Percentiles rank a stretch among this genome's conserved stretches.
Evolutionary conservation across 805 yeast genomes (phyloP).

Genomic region (baker's yeast (Saccharomyces cerevisiae)): DNA sequence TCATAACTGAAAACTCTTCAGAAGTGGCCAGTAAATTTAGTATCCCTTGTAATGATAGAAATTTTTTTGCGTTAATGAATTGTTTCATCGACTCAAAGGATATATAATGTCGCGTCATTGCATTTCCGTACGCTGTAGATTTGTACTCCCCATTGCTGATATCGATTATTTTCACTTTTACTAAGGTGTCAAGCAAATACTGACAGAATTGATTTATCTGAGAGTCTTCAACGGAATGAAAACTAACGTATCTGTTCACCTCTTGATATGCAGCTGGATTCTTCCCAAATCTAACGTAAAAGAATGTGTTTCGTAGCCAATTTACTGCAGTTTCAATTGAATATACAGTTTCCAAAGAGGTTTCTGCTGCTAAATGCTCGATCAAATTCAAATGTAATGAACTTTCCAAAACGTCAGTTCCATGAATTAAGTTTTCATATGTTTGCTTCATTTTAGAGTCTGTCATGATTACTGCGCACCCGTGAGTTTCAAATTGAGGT

Average conservation of each 20-base stretch:
- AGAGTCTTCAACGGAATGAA: constrained; percentile 20
- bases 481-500: constrained; percentile 46
- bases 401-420: constrained; percentile 41
- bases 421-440: constrained; percentile 38
- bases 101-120: constrained; percentile 45
- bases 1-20: constrained; percentile 35
- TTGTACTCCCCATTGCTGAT: constrained; percentile 9
- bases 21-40: constrained; percentile 30
- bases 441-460: constrained; percentile 25
- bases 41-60: constrained; percentile 14
- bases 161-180: constrained; percentile 27
- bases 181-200: constrained; percentile 28
- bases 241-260: constrained; percentile 18
- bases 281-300: constrained; percentile 36
- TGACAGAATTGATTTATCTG: constrained; percentile 32
- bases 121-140: constrained; percentile 37
- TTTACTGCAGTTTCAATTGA: constrained; percentile 33
- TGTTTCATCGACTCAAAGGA: constrained; percentile 36
- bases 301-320: constrained; percentile 44
- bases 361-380: constrained; percentile 39
- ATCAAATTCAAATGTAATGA: constrained; percentile 33
- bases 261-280: constrained; percentile 35
- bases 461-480: constrained; percentile 43
- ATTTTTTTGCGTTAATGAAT: constrained; percentile 19
- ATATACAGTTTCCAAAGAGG: constrained; percentile 34